Percentiles rank a stretch among this genome's conserved stretches.
phyloP scores from a whole-genome alignment of 2,329 filamentous ascomycete species.

The Exophiala sp. region DNA sequence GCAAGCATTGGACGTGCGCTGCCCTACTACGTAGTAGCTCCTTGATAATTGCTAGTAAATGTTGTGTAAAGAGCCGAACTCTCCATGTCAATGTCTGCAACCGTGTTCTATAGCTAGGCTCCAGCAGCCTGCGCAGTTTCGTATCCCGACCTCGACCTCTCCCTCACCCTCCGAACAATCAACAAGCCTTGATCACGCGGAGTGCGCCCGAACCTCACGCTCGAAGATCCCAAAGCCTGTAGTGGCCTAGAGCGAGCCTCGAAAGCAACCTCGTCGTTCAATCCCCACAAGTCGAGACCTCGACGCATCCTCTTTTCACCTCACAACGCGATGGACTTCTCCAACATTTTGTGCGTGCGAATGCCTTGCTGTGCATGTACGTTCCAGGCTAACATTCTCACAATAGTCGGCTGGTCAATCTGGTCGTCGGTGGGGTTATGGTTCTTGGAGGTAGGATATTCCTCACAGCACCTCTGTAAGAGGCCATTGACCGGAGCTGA shows the following conservation, averaged over 20 bases:
- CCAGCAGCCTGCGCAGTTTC: conserved; percentile 13
- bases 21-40: neutral
- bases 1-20: neutral
- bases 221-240: neutral
- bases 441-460: conserved; percentile 64
- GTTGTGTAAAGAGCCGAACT: neutral
- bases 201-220: neutral
- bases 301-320: neutral
- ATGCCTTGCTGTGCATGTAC: neutral
- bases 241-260: neutral
- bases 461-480: conserved; percentile 1
- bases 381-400: conserved; percentile 6
- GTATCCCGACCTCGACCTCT: neutral
- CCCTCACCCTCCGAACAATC: no score
- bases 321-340: conserved; percentile 69
- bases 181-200: neutral
- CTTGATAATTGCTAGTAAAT: neutral
- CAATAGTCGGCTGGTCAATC: conserved; percentile 83
- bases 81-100: neutral
- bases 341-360: conserved; percentile 74
- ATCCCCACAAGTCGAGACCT: neutral
- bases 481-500: conserved; percentile 30
- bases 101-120: conserved; percentile 1
- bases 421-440: conserved; percentile 81
- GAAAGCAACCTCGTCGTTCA: neutral